These are phyloP conservation scores for Cardamine occulta DNA, from an alignment of 345 rosid genomes.

Conservation along the genomic window DNA sequence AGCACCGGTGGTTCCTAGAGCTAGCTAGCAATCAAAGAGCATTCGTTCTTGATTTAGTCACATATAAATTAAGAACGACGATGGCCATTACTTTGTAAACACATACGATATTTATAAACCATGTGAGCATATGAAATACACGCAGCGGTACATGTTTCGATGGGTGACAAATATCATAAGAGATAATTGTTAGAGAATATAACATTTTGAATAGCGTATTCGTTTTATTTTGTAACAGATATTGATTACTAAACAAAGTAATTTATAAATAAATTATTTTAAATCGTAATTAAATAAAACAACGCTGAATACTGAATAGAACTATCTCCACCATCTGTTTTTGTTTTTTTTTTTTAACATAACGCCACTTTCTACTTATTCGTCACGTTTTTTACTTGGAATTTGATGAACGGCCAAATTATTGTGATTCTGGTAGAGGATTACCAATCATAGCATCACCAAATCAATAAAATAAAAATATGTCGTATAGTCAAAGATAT, in stretches of 20 bases:
- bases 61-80: neutral
- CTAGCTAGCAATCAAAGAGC: neutral
- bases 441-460: slow-evolving; percentile 30
- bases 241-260: neutral
- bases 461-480: neutral
- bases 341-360: neutral
- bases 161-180: neutral
- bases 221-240: neutral
- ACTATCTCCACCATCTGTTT: neutral
- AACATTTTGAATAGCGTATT: neutral
- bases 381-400: neutral
- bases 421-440: slow-evolving; percentile 19
- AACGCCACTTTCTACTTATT: neutral
- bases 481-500: slow-evolving; percentile 34
- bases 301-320: neutral
- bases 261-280: neutral
- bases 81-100: neutral
- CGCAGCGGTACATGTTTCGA: neutral
- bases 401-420: neutral
- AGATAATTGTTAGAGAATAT: neutral
- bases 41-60: neutral
- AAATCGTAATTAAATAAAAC: neutral
- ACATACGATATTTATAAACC: neutral
- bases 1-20: neutral
- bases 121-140: neutral